phyloP scores from a whole-genome alignment of 768 basidiomycete species.

The Boletus pseudopeckii region DNA sequence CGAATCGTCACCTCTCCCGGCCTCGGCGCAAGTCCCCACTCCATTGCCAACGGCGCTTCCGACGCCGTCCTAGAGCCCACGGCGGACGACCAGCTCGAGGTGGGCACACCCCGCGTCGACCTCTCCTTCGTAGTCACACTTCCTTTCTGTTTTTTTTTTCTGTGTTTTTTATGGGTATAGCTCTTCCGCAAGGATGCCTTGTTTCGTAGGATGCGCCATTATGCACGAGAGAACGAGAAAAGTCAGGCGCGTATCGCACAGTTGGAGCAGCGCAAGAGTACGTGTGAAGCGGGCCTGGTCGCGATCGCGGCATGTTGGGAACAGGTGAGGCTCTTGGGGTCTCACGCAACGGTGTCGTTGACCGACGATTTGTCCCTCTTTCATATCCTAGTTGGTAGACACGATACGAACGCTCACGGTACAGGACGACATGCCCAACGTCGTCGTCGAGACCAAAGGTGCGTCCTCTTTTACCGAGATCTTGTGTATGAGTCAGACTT shows the following conservation, averaged over 20 bases:
- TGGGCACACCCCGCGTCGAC: conserved; percentile 33
- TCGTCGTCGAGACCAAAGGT: conserved; percentile 44
- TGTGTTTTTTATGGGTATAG: conserved; percentile 35
- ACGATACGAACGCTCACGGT: conserved; percentile 59
- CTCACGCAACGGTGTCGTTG: not conserved
- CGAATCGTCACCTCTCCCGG: conserved; percentile 44
- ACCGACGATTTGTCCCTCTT: not conserved
- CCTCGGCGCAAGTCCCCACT: conserved; percentile 47
- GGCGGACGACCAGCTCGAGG: conserved; percentile 63
- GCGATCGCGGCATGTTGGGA: conserved; percentile 80
- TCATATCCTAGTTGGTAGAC: conserved; percentile 53
- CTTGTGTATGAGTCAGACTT: not conserved
- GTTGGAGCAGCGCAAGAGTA: conserved; percentile 61
- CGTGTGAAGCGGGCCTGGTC: conserved; percentile 67
- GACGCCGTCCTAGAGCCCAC: conserved; percentile 41
- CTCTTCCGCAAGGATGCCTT: conserved; percentile 86
- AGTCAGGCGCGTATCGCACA: conserved; percentile 57
- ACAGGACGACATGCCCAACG: conserved; percentile 46
- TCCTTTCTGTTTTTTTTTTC: conserved; percentile 5
- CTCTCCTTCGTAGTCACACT: conserved; percentile 23
- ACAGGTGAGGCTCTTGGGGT: conserved; percentile 48
- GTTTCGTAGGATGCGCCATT: conserved; percentile 80
- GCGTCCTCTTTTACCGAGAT: not conserved
- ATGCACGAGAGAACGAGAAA: conserved; percentile 71
- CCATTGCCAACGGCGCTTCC: conserved; percentile 37